Base-by-base conservation (phyloP, 257 asterid genomes). In the Nicotiana attenuata region DNA sequence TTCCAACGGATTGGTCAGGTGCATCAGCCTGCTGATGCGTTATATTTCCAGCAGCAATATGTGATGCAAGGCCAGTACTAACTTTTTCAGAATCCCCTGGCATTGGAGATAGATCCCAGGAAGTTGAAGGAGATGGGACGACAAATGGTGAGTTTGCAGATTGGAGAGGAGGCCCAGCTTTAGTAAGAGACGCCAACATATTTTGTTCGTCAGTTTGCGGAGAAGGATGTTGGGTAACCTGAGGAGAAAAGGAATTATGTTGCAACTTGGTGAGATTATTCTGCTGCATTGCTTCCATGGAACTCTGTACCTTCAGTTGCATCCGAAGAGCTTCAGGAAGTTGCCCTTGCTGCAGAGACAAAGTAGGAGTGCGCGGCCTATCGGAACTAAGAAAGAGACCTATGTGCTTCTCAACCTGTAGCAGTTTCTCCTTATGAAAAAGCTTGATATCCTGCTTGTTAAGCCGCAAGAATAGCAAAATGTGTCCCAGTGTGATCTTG, bases 81-180 rank as follows among this genome's bases (percentile, higher is more conserved):
- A 85, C 80, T 87, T 92, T 91, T 83, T 91, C 97, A 65, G 91
- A 87, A 82, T 90, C 97, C 9, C 91, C 92, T 17, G 92, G 93
- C 91, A 91, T 86, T 29, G 96, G 94, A 65, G 97, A 91, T 65
- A 94, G 97, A 81, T 89, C 94, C 91, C 90, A 84, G 83, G 96
- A 90, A 77, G 93, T 91, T 71, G 97, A 90, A 84, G 97, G 94
- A 80, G 97, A 91, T 71, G 92, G 92, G 67, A 77, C 91, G 81
- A 91, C 78, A 81, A 93, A 87, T 2, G 94, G 94, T 38, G 97
- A 93, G 87, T 78, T 91, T 66, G 92, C 90, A 76, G 96, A 89
- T 77, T 89, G 97, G 87, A 91, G 82, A 67, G 95, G 95, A 82
- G 93, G 90, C 83, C 92, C 96, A 85, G 85, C 84, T 89, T 90